Conservation (phyloP, 257 asterid species). For the Pogostemon cablin region DNA sequence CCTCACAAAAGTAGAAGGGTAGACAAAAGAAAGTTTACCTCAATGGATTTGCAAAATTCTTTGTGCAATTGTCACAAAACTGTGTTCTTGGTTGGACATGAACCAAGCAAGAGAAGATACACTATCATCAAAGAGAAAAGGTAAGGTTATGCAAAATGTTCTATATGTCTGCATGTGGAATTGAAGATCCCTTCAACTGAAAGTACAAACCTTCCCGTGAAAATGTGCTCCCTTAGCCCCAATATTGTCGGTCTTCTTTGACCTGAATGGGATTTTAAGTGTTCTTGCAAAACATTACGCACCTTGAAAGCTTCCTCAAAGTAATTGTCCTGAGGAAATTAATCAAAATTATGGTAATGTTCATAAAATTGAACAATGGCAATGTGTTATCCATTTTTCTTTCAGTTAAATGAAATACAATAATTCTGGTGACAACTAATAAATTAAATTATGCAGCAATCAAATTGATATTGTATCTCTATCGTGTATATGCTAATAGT, state of each 20-base stretch:
- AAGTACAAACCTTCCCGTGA: constrained; percentile 89
- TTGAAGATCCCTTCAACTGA: constrained; percentile 25
- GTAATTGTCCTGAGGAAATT: constrained; percentile 74
- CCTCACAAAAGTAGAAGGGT: constrained; percentile 18
- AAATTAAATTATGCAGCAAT: no score
- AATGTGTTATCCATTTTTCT: constrained; percentile 1
- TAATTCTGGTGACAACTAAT: no score
- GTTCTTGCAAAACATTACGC: constrained; percentile 93
- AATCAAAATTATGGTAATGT: constrained; percentile 18
- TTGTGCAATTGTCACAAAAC: constrained; percentile 98
- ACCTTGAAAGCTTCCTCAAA: constrained; percentile 99
- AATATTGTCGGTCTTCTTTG: constrained; percentile 84
- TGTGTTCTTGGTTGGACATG: constrained; percentile 99
- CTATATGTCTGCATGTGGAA: background rate
- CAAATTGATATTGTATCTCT: no score
- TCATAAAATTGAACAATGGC: background rate
- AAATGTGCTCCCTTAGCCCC: constrained; percentile 97
- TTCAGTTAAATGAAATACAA: background rate
- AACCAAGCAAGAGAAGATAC: constrained; percentile 99
- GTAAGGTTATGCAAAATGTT: constrained; percentile 33
- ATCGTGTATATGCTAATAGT: no score
- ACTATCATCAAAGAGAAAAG: constrained; percentile 50
- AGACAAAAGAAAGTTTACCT: constrained; percentile 48
- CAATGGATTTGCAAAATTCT: constrained; percentile 89
- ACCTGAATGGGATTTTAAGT: constrained; percentile 66